phyloP scores from a whole-genome alignment of 148 eudicot genomes.

The Rhododendron molle region DNA sequence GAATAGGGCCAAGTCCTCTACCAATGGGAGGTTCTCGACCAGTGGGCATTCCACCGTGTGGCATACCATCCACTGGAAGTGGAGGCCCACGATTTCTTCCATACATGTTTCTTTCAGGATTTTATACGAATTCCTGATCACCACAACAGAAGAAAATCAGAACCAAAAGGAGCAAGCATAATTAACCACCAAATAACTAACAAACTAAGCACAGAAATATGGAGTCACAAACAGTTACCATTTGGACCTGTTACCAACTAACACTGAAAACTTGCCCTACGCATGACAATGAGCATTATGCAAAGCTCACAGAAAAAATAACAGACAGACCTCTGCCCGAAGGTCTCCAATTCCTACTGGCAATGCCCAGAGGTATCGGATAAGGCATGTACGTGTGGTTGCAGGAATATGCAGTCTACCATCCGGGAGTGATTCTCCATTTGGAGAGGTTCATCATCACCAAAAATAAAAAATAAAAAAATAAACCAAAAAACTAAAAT shows the following conservation, averaged over 20 bases:
- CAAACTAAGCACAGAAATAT: not conserved
- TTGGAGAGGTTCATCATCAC: not conserved
- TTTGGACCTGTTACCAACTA: not conserved
- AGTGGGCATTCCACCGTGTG: conserved; percentile 50
- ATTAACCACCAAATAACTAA: not conserved
- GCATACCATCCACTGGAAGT: conserved; percentile 46
- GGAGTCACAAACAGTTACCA: not conserved
- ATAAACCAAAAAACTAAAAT: not conserved
- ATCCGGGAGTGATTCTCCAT: not conserved
- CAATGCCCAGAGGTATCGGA: not conserved
- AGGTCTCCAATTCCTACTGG: not conserved
- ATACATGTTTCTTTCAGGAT: conserved; percentile 38
- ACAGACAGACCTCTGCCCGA: not conserved
- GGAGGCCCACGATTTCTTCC: conserved; percentile 76
- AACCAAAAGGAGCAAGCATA: not conserved
- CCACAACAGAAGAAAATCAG: not conserved
- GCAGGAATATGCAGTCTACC: not conserved
- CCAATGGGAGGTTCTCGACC: conserved; percentile 51
- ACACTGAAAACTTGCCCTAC: not conserved
- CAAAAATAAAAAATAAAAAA: not conserved
- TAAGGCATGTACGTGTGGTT: not conserved
- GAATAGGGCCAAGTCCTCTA: conserved; percentile 44
- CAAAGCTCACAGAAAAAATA: not conserved
- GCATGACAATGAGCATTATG: not conserved
- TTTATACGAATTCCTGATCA: not conserved